Base-by-base conservation (phyloP, 1,139 yeast genomes). In the Candida dubliniensis region DNA sequence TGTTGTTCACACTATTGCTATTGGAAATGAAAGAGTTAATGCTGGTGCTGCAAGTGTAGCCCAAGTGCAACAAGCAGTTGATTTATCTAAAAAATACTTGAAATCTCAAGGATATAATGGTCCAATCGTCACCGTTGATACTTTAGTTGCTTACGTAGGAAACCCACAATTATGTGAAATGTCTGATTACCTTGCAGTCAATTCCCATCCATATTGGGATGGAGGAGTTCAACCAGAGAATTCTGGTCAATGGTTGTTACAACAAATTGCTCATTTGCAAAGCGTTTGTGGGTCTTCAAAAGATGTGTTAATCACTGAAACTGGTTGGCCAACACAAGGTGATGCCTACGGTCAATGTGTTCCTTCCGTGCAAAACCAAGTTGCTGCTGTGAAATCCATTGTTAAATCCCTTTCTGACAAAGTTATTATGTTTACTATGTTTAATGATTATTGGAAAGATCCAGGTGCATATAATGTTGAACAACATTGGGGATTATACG, bases 251-350 rank as follows among this genome's bases (percentile, higher is more conserved):
- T 86, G 90, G 89, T 73, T 85, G 57, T 59, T 79, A 58, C 61
- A 71, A 52, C 90, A 84, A 69, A 82, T 86, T 59, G 73, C 81
- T 58, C 73, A 81, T 64, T 86, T 86, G 57, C 74, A 79, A 67
- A 64, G 77, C 53, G 82, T 82, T 43, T 86, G 93, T 74, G 81
- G 80, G 56, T 76, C 79, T 56, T 56, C 66, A 45, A 84, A 85
- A 67, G 55, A 63, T 33, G 79, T 83, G 42, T 66, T 83, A 55
- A 80, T 85, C 56, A 79, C 87, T 41, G 95, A 86, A 69, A 77
- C 89, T 44, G 95, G 95, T 45, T 86, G 93, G 93, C 95, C 95
- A 59, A 79, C 85, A 39, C 63, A 76, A 57, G 93, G 93, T 64
- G 69, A 77, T 55, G 66, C 79, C 46, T 76, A 71, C 58, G 89